Evolutionary conservation across 116 monocot species (phyloP).

Genomic region (Phalaenopsis hybrid): DNA sequence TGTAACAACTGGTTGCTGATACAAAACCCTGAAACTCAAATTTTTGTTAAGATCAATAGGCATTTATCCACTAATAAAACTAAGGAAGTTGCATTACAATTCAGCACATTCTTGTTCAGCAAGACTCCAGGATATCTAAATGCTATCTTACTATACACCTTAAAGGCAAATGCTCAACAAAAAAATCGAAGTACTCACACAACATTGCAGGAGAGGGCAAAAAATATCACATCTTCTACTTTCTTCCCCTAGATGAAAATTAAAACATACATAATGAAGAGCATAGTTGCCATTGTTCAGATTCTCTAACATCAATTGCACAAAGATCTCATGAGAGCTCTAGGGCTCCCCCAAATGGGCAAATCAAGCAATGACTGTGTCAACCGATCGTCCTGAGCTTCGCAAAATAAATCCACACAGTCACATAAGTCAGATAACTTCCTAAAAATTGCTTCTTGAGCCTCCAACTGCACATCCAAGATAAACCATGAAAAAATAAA

Average conservation of each 20-base stretch:
- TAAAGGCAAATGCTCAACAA: not conserved
- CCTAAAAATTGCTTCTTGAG: slow-evolving; percentile 26
- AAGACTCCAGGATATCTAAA: not conserved
- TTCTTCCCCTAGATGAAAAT: not conserved
- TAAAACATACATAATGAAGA: not conserved
- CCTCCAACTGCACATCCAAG: slow-evolving; percentile 27
- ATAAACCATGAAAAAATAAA: not conserved
- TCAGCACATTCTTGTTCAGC: not conserved
- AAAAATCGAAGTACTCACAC: not conserved
- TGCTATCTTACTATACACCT: not conserved
- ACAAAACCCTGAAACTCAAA: no score
- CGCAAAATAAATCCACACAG: slow-evolving; percentile 30
- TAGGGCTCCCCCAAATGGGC: slow-evolving; percentile 51
- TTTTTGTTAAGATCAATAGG: no score
- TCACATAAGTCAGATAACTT: slow-evolving; percentile 40
- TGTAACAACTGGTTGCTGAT: no score
- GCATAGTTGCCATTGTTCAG: not conserved
- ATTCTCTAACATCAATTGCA: slow-evolving; percentile 12
- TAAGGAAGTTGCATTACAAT: not conserved
- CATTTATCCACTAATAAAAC: no score
- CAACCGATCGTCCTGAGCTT: slow-evolving; percentile 27
- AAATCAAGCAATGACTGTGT: slow-evolving; percentile 22
- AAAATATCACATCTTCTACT: not conserved
- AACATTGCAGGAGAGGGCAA: not conserved
- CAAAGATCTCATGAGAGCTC: slow-evolving; percentile 25